These are phyloP conservation scores for Pseudopediastrum boryanum DNA, from an alignment of 139 green algal species.

Conservation along the genomic window DNA sequence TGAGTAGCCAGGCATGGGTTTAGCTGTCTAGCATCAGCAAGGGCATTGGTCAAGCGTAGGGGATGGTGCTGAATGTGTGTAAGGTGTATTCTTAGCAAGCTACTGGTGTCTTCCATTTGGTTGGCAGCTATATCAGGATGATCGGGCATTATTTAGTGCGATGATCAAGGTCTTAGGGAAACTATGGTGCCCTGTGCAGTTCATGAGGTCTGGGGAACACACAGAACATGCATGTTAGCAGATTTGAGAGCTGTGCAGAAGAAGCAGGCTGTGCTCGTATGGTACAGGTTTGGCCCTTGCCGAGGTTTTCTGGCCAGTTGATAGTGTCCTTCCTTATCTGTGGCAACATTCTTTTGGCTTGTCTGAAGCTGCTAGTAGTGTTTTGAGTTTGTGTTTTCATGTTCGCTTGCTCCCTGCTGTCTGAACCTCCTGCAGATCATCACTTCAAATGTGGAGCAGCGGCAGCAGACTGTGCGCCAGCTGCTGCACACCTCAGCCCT, in stretches of 20 bases:
- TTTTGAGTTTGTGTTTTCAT: background rate
- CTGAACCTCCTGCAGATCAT: conserved; percentile 17
- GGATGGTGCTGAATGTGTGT: background rate
- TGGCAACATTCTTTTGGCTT: too few relatives aligned
- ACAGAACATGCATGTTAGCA: too few relatives aligned
- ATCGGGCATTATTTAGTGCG: too few relatives aligned
- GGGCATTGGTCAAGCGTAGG: background rate
- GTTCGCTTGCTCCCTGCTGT: background rate
- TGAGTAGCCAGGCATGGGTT: background rate
- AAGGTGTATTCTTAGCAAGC: background rate
- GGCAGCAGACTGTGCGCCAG: conserved; percentile 39
- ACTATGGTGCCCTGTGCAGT: too few relatives aligned
- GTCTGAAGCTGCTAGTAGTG: too few relatives aligned
- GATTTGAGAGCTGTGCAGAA: too few relatives aligned
- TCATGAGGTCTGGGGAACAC: too few relatives aligned
- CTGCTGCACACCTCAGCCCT: conserved; percentile 33
- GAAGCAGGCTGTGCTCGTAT: too few relatives aligned
- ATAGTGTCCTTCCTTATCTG: background rate
- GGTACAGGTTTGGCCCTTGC: too few relatives aligned
- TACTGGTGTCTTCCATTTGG: background rate
- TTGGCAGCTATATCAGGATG: background rate
- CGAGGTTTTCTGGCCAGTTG: background rate
- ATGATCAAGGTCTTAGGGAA: too few relatives aligned
- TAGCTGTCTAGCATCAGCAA: background rate
- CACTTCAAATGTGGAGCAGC: conserved; percentile 19